These are phyloP conservation scores for Sapria himalayana DNA, from an alignment of 345 rosid species.

Conservation along the genomic window DNA sequence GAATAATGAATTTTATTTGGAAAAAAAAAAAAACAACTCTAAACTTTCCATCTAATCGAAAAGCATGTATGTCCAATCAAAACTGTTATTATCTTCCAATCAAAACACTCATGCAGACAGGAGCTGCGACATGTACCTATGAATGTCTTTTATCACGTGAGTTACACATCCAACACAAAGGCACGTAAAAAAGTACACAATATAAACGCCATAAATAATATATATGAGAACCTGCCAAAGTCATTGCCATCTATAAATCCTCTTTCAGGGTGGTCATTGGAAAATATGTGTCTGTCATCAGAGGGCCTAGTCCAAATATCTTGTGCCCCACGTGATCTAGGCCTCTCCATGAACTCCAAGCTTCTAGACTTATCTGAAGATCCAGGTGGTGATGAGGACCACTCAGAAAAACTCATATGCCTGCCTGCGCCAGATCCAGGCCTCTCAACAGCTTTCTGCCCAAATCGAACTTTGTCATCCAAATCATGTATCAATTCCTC, in stretches of 20 bases:
- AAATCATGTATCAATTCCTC: conserved; percentile 38
- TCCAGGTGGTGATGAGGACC: conserved; percentile 66
- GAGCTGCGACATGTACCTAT: no score
- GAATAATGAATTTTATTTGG: no score
- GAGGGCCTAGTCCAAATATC: conserved; percentile 45
- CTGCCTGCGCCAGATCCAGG: conserved; percentile 72
- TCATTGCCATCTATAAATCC: conserved; percentile 57
- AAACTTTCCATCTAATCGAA: no score
- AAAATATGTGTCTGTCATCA: conserved; percentile 61
- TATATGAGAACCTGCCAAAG: conserved; percentile 54
- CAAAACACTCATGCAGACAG: no score
- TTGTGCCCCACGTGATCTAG: conserved; percentile 52
- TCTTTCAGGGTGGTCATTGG: conserved; percentile 66
- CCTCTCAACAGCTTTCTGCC: conserved; percentile 52
- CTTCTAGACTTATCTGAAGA: conserved; percentile 56
- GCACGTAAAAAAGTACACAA: no score
- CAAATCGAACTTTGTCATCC: conserved; percentile 66
- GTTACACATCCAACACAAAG: no score
- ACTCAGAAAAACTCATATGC: conserved; percentile 31
- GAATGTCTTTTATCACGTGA: no score
- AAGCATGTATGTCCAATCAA: no score
- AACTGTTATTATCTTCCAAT: no score
- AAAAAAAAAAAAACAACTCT: no score
- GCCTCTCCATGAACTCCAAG: conserved; percentile 50
- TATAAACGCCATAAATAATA: conserved; percentile 7